Evolutionary conservation across 2,329 filamentous ascomycete genomes (phyloP), one percentile per base, ranked within the genome.

Genomic region (Davidsoniella australis): DNA sequence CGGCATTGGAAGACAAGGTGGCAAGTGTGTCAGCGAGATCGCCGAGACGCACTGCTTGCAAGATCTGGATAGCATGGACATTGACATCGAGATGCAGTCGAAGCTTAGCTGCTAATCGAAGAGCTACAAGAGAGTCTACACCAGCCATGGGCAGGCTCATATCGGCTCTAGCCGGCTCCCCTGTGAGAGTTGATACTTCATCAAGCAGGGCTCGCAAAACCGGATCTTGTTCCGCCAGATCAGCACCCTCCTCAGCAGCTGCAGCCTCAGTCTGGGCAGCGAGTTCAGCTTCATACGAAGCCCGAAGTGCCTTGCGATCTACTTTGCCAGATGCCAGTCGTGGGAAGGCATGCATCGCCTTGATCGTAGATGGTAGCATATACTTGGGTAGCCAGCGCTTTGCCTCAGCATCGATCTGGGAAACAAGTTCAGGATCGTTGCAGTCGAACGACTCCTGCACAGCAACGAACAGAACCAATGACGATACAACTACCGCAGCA

Each of bases 301-400:
- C 59, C 55, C 77, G 69, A 6, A 94, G 64, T 10, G 62, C 63
- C 56, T 77, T 81, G 47, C 77, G 78, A 58, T 94, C 82, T 12
- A 88, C 71, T 59, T 95, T 95, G 0, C 88, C 88, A 0, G 86
- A 94, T 2, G 86, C 70, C 17, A 94, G 66, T 47, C 80, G 77
- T 1, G 86, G 86, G 50, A 94, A 79, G 7, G 71, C 66, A 0
- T 69, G 56, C 54, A 82, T 64, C 1, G 82, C 58, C 0, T 85
- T 62, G 20, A 93, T 66, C 53, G 93, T 82, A 3, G 74, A 72
- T 0, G 88, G 88, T 1, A 93, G 65, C 88, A 94, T 94, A 59
- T 80, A 91, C 3, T 70, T 68, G 0, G 87, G 85, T 1, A 95
- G 69, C 85, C 86, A 94, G 46, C 71, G 69, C 46, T 69, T 71